phyloP scores from a whole-genome alignment of 441 rosid genomes.

The Hura crepitans region DNA sequence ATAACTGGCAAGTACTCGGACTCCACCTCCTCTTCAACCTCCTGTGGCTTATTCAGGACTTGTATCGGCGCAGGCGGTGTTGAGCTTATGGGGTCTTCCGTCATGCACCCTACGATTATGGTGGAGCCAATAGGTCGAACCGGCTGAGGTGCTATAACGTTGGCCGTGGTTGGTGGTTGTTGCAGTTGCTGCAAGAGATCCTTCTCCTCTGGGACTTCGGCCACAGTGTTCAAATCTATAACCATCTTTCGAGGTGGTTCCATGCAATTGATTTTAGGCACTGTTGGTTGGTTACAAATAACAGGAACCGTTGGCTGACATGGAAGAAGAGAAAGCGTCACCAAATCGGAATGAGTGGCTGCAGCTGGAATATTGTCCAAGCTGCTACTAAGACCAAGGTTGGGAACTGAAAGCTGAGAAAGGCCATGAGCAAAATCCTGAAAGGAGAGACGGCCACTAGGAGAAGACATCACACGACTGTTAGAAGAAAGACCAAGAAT shows the following conservation, averaged over 20 bases:
- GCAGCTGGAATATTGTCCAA: slow-evolving; percentile 25
- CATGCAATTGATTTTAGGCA: slow-evolving; percentile 35
- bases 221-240: slow-evolving; percentile 58
- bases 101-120: slow-evolving; percentile 59
- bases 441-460: slow-evolving; percentile 34
- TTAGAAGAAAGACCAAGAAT: slow-evolving; percentile 31
- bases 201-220: slow-evolving; percentile 52
- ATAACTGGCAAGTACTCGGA: slow-evolving; percentile 60
- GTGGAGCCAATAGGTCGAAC: slow-evolving; percentile 70
- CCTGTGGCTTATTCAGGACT: slow-evolving; percentile 43
- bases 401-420: slow-evolving; percentile 32
- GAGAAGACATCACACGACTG: slow-evolving; percentile 29
- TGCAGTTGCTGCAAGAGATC: slow-evolving; percentile 67
- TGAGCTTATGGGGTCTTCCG: slow-evolving; percentile 25
- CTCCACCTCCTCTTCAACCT: slow-evolving; percentile 77
- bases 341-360: slow-evolving; percentile 37
- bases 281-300: slow-evolving; percentile 14
- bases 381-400: slow-evolving; percentile 21
- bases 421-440: slow-evolving; percentile 44
- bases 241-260: slow-evolving; percentile 26
- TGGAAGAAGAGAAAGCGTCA: slow-evolving; percentile 70
- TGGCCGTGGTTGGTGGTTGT: slow-evolving; percentile 26
- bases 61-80: slow-evolving; percentile 17
- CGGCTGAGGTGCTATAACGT: slow-evolving; percentile 61
- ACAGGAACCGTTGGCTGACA: slow-evolving; percentile 31